These are phyloP conservation scores for Paralagenidium karlingii DNA, from an alignment of 352 stramenopile genomes.

Conservation along the genomic window DNA sequence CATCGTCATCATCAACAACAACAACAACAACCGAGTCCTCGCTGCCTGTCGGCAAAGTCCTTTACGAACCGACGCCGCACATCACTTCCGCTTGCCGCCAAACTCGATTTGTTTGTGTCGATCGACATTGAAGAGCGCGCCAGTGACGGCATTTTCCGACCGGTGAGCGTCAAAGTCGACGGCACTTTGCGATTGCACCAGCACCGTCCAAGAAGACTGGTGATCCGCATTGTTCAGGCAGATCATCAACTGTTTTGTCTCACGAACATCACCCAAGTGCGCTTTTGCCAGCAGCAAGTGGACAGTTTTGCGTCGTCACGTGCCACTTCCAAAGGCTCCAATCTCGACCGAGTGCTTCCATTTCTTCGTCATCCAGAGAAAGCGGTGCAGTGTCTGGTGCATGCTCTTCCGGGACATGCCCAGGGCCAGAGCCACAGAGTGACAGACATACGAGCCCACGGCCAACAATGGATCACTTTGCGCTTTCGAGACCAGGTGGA, in stretches of 20 bases:
- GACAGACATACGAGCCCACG: neutral
- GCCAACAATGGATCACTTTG: conserved; percentile 16
- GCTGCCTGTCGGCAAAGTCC: too few relatives aligned
- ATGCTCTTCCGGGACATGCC: too few relatives aligned
- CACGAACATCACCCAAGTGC: conserved; percentile 20
- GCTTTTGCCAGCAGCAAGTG: conserved; percentile 9
- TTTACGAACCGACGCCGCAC: too few relatives aligned
- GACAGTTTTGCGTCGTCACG: neutral
- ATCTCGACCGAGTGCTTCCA: too few relatives aligned
- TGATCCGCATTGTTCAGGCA: conserved; percentile 50
- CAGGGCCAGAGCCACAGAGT: too few relatives aligned
- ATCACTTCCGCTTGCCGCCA: too few relatives aligned
- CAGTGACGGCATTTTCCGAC: conserved; percentile 41
- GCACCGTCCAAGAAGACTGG: conserved; percentile 37
- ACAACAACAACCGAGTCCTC: too few relatives aligned
- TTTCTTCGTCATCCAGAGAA: neutral
- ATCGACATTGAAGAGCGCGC: conserved; percentile 65
- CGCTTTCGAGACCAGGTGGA: conserved; percentile 15
- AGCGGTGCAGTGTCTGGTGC: too few relatives aligned
- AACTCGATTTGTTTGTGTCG: conserved; percentile 52
- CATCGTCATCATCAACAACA: too few relatives aligned
- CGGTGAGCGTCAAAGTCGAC: conserved; percentile 57
- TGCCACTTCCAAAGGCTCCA: neutral
- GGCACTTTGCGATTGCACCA: conserved; percentile 45
- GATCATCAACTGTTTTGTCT: conserved; percentile 46